A percentile compares a stretch with the other conserved stretches of the same genome.
phyloP scores from a whole-genome alignment of 768 basidiomycete genomes.

The Hericium erinaceus region DNA sequence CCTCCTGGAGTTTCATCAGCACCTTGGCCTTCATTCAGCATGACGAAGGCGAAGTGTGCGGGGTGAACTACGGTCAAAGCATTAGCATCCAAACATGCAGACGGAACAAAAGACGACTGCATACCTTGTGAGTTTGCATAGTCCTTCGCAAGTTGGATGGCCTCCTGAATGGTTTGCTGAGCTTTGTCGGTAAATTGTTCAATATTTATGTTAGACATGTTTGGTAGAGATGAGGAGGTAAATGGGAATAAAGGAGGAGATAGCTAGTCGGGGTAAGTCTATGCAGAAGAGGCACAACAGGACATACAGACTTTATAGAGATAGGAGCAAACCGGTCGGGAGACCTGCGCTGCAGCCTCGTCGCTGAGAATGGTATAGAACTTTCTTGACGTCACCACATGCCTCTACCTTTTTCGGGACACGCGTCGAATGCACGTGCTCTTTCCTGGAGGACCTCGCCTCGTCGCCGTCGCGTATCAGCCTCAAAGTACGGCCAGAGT shows the following conservation, averaged over 20 bases:
- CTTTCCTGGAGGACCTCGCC: too few relatives aligned
- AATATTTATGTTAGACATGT: conserved; percentile 29
- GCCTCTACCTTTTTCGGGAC: not conserved
- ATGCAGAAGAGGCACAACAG: not conserved
- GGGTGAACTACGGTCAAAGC: conserved; percentile 53
- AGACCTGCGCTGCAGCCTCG: not conserved
- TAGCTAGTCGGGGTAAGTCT: not conserved
- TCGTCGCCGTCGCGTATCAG: too few relatives aligned
- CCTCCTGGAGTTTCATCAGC: conserved; percentile 28
- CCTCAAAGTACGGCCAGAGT: too few relatives aligned
- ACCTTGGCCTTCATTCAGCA: conserved; percentile 59
- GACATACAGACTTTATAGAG: not conserved
- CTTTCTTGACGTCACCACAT: not conserved
- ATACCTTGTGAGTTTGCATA: conserved; percentile 74
- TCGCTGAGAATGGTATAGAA: not conserved
- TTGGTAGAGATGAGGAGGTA: not conserved
- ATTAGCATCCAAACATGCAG: not conserved
- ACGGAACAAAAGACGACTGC: conserved; percentile 6
- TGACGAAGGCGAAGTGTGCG: conserved; percentile 70
- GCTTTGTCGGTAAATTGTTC: conserved; percentile 81
- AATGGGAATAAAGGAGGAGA: not conserved
- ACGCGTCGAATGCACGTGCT: too few relatives aligned
- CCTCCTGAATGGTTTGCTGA: conserved; percentile 54
- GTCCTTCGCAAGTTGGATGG: conserved; percentile 77
- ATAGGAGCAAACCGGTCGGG: not conserved